Base-by-base conservation (phyloP, 129 eudicot genomes). In the Artemisia argyi region DNA sequence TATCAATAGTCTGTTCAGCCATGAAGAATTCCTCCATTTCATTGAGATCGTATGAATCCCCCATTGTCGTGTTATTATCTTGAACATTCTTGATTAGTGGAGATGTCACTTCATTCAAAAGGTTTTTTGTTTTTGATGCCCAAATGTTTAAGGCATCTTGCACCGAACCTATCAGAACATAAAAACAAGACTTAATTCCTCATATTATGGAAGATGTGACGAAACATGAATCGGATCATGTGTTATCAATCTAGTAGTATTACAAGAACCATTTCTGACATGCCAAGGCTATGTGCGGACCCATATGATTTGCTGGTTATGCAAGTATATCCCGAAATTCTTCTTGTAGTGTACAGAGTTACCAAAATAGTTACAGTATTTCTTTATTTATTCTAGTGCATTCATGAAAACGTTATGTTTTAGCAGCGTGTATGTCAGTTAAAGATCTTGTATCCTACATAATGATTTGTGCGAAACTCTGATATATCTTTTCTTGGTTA, bases 111-210 rank as follows among this genome's bases (percentile, higher is more conserved):
- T 84, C 97, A 79, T 66, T 91, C 20, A 86, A 68, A 86, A 94
- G 87, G 87, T 71, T 84, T 55, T 86, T 89, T 55, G 99, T 94
- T 84, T 82, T 94, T 59, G 94, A 90, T 26, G 90, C 82, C 96
- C 92, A 86, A 12, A 80, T 76, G 80, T 79, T 87, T 62, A 90
- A 77, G 7, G 92, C 76, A 81, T 86, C 86, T 80, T 94, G 92
- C 81, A 90, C 76, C 66, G 89, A 86, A 90, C 77, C 99, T 94
- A 83, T 78, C 71, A 80, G 46, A 26, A 28, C 61, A 78, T 46
- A 65, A 52, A 71, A 54, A 64, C 61, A 71, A 2, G 22, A 44
- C 18, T 71, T 46, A 71, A 61, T 18, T 19, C 16, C 51, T 58
- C 55, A 5, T 56, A 46, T 75, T 46, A 18, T 54, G 19, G 28